phyloP scores from a whole-genome alignment of 805 yeast genomes.

The Ogataea kodamae region DNA sequence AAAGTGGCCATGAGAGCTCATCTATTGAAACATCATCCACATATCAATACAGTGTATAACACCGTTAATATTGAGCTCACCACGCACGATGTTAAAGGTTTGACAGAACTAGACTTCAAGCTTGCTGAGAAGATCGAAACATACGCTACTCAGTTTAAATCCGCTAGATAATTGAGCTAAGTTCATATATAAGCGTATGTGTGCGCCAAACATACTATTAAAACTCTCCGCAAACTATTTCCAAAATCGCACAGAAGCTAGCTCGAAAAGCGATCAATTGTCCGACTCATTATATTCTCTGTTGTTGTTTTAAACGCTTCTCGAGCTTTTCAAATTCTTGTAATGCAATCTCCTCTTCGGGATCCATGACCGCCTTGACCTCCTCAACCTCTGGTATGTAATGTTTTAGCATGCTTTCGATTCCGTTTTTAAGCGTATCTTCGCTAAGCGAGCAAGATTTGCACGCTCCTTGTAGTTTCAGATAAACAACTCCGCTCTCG shows the following conservation, averaged over 20 bases:
- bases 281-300: too few species aligned
- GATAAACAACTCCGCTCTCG: constrained; percentile 53
- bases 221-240: too few species aligned
- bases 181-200: too few species aligned
- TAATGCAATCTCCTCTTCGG: constrained; percentile 56
- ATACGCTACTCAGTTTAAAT: constrained; percentile 30
- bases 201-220: neutral
- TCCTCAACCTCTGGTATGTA: constrained; percentile 64
- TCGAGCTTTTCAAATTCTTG: constrained; percentile 85
- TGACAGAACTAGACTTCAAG: constrained; percentile 55
- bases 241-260: too few species aligned
- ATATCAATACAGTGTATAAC: constrained; percentile 60
- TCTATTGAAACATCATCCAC: constrained; percentile 66
- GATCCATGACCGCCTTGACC: constrained; percentile 42
- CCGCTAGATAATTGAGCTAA: too few species aligned
- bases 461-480: constrained; percentile 66
- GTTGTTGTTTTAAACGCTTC: constrained; percentile 41
- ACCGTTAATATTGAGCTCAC: constrained; percentile 50
- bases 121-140: constrained; percentile 49
- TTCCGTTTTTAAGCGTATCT: constrained; percentile 64
- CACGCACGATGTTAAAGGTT: constrained; percentile 60
- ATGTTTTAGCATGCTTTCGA: constrained; percentile 67
- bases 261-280: too few species aligned
- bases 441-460: constrained; percentile 67
- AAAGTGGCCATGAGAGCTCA: constrained; percentile 57